Evolutionary conservation across 352 stramenopile species (phyloP).

Genomic region (Stramenopiles sp.): DNA sequence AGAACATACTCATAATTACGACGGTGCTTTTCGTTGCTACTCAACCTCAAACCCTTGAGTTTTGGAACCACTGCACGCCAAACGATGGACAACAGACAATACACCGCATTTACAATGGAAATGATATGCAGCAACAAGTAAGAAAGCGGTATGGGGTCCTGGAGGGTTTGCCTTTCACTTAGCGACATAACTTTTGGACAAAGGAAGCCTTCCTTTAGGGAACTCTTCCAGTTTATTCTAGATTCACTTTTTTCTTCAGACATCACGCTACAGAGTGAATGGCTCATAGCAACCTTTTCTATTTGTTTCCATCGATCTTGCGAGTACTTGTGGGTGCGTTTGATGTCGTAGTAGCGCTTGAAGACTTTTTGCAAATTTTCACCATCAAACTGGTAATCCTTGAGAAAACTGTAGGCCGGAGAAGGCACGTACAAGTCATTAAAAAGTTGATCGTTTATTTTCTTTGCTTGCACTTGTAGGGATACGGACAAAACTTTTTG

Average conservation of each 20-base stretch:
- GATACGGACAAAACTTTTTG: neutral
- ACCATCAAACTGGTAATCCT: slow-evolving; percentile 1
- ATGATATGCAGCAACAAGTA: neutral
- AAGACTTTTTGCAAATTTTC: slow-evolving; percentile 6
- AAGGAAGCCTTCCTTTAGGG: neutral
- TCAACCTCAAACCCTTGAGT: neutral
- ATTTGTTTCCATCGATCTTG: slow-evolving; percentile 1
- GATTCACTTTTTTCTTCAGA: neutral
- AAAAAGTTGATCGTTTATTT: slow-evolving; percentile 4
- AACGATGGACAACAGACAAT: neutral
- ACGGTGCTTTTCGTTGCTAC: neutral
- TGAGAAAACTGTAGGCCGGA: neutral
- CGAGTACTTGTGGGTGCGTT: neutral
- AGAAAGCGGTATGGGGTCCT: neutral
- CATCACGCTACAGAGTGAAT: neutral
- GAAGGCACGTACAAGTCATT: neutral
- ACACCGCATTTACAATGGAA: neutral
- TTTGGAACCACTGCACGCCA: neutral
- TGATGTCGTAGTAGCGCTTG: neutral
- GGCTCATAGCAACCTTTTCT: neutral
- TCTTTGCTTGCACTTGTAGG: neutral
- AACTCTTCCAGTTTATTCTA: neutral
- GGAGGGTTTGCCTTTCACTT: neutral
- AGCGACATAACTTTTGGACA: neutral
- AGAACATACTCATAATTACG: neutral